Conservation (phyloP, 768 basidiomycete species). For the Mycena sanguinolenta region DNA sequence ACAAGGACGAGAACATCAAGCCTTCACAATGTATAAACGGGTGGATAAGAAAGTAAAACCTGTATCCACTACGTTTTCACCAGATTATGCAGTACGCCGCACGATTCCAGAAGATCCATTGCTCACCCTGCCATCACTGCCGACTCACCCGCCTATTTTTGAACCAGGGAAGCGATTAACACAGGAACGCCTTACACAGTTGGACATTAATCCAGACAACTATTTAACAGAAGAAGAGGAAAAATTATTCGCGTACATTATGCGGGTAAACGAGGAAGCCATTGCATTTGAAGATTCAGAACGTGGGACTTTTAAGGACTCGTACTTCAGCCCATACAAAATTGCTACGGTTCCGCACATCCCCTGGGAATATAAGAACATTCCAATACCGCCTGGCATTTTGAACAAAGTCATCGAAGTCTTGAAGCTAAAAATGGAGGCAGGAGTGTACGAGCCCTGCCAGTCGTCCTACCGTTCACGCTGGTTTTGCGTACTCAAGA, state of each 20-base stretch:
- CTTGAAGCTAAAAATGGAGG: slow-evolving; percentile 24
- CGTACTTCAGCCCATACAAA: not conserved
- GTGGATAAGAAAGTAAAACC: no score
- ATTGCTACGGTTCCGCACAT: not conserved
- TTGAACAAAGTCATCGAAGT: not conserved
- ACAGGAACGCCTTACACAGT: not conserved
- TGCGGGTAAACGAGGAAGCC: not conserved
- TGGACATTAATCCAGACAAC: not conserved
- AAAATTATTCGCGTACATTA: not conserved
- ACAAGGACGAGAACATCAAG: no score
- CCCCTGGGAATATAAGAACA: not conserved
- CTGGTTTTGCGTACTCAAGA: slow-evolving; percentile 36
- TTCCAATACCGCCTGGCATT: not conserved
- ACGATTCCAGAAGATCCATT: no score
- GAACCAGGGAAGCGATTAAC: no score
- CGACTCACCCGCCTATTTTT: no score
- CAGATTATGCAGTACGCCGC: no score
- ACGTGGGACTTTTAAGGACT: not conserved
- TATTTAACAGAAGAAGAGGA: not conserved
- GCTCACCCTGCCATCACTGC: no score
- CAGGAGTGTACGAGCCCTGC: slow-evolving; percentile 3
- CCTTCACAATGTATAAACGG: no score
- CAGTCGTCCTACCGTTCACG: slow-evolving; percentile 26
- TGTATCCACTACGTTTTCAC: no score
- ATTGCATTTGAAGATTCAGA: not conserved